These are phyloP conservation scores for Xylaria multiplex DNA, from an alignment of 2,329 filamentous ascomycete species.

Conservation along the genomic window DNA sequence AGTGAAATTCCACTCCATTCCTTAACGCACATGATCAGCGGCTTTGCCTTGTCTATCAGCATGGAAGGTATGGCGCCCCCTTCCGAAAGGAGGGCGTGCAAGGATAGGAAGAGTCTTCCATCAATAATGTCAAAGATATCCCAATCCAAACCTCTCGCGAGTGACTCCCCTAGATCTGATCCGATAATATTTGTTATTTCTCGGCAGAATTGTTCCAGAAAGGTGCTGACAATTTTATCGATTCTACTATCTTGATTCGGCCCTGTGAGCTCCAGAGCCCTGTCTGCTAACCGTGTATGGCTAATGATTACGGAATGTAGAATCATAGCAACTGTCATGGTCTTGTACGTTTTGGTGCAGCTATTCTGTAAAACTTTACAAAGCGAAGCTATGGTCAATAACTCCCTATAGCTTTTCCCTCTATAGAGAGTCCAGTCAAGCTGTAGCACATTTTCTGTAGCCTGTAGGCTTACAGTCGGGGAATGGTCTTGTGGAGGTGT, in stretches of 20 bases:
- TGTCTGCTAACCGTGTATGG: slow-evolving; percentile 22
- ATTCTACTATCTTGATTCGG: background rate
- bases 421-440: slow-evolving; percentile 23
- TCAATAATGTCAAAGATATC: slow-evolving; percentile 51
- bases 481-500: background rate
- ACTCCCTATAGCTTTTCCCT: slow-evolving; percentile 28
- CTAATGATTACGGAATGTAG: slow-evolving; percentile 28
- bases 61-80: slow-evolving; percentile 29
- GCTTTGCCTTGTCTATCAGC: slow-evolving; percentile 37
- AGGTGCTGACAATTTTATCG: background rate
- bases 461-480: background rate
- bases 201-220: slow-evolving; percentile 36
- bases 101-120: slow-evolving; percentile 44
- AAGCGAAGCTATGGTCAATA: slow-evolving; percentile 23
- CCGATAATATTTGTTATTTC: slow-evolving; percentile 22
- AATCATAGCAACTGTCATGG: slow-evolving; percentile 20
- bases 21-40: slow-evolving; percentile 27
- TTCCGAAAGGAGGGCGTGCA: slow-evolving; percentile 17
- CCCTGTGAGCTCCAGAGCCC: slow-evolving; percentile 5
- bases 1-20: slow-evolving; percentile 27
- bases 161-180: slow-evolving; percentile 1
- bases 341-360: background rate
- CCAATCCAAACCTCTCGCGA: slow-evolving; percentile 34
- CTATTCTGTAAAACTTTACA: slow-evolving; percentile 4
- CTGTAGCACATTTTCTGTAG: background rate